phyloP scores from a whole-genome alignment of 345 rosid genomes.

The Populus simonii region DNA sequence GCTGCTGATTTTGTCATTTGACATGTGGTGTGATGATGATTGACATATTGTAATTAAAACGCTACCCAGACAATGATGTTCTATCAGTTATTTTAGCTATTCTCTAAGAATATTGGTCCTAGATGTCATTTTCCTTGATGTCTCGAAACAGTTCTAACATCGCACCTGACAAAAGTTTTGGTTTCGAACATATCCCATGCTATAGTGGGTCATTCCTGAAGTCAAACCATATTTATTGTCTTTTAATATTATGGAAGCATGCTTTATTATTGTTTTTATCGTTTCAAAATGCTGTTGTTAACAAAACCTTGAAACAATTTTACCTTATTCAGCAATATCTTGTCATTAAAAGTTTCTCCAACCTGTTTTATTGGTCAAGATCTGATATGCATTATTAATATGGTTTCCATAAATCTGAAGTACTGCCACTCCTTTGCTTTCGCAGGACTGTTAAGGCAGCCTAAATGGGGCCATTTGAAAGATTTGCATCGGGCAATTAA shows the following conservation, averaged over 20 bases:
- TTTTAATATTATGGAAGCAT: neutral
- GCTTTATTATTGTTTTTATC: neutral
- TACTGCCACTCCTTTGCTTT: conserved; percentile 8
- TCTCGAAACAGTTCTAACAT: conserved; percentile 1
- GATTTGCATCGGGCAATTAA: conserved; percentile 94
- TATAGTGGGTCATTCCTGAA: conserved; percentile 16
- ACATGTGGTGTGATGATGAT: neutral
- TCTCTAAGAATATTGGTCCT: neutral
- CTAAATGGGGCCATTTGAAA: conserved; percentile 99
- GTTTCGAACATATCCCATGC: conserved; percentile 1
- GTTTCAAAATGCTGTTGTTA: neutral
- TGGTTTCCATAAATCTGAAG: conserved; percentile 5
- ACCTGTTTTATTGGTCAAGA: neutral
- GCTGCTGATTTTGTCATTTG: neutral
- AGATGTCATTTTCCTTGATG: conserved; percentile 9
- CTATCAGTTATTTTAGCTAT: neutral
- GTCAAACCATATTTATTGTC: neutral
- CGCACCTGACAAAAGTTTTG: conserved; percentile 9
- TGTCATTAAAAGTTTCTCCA: neutral
- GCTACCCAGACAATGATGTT: neutral
- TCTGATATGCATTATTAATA: neutral
- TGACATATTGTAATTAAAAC: neutral
- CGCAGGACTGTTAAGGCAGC: conserved; percentile 82
- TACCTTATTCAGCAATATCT: neutral
- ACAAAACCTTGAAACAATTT: neutral